Percentiles rank a stretch among this genome's conserved stretches.
These are phyloP conservation scores for Penicillium sp. DNA, from an alignment of 2,329 filamentous ascomycete species.

Conservation along the genomic window DNA sequence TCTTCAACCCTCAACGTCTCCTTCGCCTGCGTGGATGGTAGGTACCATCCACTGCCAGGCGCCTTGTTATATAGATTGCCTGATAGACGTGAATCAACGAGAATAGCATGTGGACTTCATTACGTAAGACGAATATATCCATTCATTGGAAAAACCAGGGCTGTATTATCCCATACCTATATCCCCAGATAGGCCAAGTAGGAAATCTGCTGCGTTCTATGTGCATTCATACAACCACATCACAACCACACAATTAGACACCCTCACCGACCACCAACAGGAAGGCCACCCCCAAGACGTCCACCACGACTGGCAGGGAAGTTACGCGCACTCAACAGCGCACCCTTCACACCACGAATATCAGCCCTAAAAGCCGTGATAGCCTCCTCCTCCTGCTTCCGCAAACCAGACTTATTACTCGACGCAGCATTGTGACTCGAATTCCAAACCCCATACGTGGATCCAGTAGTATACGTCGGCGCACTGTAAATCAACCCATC, in stretches of 20 bases:
- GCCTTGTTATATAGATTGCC: slow-evolving; percentile 7
- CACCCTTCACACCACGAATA: slow-evolving; percentile 61
- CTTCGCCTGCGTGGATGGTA: background rate
- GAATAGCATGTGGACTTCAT: background rate
- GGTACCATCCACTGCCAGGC: background rate
- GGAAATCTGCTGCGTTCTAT: background rate
- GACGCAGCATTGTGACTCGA: slow-evolving; percentile 12
- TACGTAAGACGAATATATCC: background rate
- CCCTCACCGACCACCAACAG: slow-evolving; percentile 16
- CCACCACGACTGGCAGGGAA: slow-evolving; percentile 47
- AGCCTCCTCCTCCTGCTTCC: slow-evolving; percentile 52
- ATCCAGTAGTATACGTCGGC: slow-evolving; percentile 27
- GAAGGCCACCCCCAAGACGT: slow-evolving; percentile 22
- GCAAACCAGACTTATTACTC: slow-evolving; percentile 24
- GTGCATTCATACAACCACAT: background rate
- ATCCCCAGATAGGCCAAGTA: background rate
- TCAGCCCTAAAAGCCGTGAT: slow-evolving; percentile 57
- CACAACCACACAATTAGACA: background rate
- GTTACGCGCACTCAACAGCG: slow-evolving; percentile 59
- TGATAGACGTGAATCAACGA: slow-evolving; percentile 13
- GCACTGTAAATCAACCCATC: slow-evolving; percentile 45
- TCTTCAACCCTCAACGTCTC: background rate
- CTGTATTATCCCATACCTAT: no score
- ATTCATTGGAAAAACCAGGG: no score
- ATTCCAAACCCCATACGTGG: slow-evolving; percentile 36